A percentile compares a stretch with the other conserved stretches of the same genome.
These are phyloP conservation scores for Neophaeococcomyces aloes DNA, from an alignment of 2,329 filamentous ascomycete species.

Conservation along the genomic window DNA sequence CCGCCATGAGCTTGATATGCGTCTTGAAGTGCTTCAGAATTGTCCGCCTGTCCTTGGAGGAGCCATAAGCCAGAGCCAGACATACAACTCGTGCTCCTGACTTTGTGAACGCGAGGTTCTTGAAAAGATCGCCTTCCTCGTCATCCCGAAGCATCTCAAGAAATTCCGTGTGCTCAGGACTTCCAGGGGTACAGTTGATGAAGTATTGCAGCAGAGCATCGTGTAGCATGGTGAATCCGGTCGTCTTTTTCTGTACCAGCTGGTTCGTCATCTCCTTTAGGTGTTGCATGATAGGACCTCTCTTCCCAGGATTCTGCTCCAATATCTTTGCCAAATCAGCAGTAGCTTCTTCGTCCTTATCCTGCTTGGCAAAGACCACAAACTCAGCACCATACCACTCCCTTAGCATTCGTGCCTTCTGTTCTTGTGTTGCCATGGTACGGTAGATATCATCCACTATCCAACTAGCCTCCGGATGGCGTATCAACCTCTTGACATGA, in stretches of 20 bases:
- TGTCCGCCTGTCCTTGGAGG: conserved; percentile 83
- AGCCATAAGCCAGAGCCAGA: conserved; percentile 70
- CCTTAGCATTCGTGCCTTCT: conserved; percentile 73
- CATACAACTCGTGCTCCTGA: conserved; percentile 75
- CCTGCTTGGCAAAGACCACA: conserved; percentile 30
- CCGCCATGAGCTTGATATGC: conserved; percentile 73
- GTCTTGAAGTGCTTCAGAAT: conserved; percentile 86
- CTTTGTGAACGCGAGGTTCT: conserved; percentile 93
- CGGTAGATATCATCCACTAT: conserved; percentile 96
- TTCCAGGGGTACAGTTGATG: conserved; percentile 63
- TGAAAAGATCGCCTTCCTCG: conserved; percentile 77
- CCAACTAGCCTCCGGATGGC: conserved; percentile 93
- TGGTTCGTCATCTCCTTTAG: conserved; percentile 80
- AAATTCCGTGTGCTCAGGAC: conserved; percentile 75
- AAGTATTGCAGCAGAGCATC: conserved; percentile 98
- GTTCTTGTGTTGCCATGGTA: conserved; percentile 70
- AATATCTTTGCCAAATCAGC: conserved; percentile 68
- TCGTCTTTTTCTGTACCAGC: conserved; percentile 90
- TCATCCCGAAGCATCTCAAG: conserved; percentile 85
- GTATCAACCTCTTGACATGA: conserved; percentile 82
- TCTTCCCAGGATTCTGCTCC: conserved; percentile 69
- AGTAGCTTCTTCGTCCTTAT: conserved; percentile 23
- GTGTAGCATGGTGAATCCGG: conserved; percentile 93
- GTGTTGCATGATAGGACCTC: conserved; percentile 74
- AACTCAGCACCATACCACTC: conserved; percentile 98